Conservation (phyloP, 257 asterid genomes). For the Nicotiana tabacum region DNA sequence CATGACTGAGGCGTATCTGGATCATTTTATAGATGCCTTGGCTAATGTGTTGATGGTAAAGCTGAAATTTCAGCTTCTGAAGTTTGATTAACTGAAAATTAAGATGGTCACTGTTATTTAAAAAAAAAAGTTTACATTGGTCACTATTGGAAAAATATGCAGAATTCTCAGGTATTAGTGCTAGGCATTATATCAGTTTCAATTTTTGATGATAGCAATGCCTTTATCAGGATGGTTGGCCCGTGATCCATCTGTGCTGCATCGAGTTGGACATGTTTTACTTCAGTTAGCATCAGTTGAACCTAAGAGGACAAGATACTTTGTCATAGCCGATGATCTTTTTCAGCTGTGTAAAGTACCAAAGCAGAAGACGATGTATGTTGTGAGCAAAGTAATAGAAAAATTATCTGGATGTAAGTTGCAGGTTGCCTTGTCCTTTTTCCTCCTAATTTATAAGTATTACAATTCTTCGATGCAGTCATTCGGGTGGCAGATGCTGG, state of each 20-base stretch:
- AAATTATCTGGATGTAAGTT: conserved; percentile 71
- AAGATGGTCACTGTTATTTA: background rate
- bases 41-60: background rate
- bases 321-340: conserved; percentile 90
- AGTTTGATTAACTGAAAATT: background rate
- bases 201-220: conserved; percentile 3
- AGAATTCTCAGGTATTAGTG: background rate
- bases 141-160: background rate
- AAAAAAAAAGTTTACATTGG: no score
- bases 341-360: conserved; percentile 86
- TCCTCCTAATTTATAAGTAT: background rate
- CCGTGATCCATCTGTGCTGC: conserved; percentile 74
- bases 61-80: background rate
- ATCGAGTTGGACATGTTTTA: conserved; percentile 74
- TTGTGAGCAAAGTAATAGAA: conserved; percentile 59
- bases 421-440: conserved; percentile 6
- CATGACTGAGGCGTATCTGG: conserved; percentile 9
- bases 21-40: background rate
- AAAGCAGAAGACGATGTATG: conserved; percentile 54
- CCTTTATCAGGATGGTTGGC: conserved; percentile 74
- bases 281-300: conserved; percentile 60
- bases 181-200: background rate
- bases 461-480: background rate
- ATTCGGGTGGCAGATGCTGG: background rate
- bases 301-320: conserved; percentile 60